Evolutionary conservation across 768 basidiomycete species (phyloP), one percentile per base, ranked within the genome.

Genomic region (Dacryopinax spathularia): DNA sequence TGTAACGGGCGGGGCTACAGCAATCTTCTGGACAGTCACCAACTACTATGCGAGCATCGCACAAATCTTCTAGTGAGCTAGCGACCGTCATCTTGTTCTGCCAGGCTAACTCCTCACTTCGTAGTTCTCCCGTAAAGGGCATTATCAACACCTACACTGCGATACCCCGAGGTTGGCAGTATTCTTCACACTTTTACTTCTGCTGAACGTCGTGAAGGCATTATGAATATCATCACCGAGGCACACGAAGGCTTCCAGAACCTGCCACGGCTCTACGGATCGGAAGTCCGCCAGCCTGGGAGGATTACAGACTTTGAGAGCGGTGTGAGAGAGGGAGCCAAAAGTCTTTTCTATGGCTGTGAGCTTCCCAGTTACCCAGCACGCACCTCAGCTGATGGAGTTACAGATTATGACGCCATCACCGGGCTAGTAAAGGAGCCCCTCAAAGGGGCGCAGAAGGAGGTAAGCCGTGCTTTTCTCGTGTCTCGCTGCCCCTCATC

Each of bases 11-110:
- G 77, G 80, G 1, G 76, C 75, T 0, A 74, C 73, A 27, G 80
- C 80, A 9, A 77, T 82, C 3, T 79, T 84, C 64, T 79, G 77
- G 72, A 79, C 78, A 0, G 70, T 83, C 16, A 80, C 81, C 13
- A 75, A 81, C 63, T 78, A 77, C 64, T 78, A 79, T 61, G 71
- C 73, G 0, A 75, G 76, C 15, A 76, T 82, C 33, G 77, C 78
- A 1, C 76, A 81, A 64, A 76, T 81, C 44, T 78, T 83, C 68
- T 76, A 77, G 77, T 79, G 60, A 64, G 43, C 34, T 7, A 16
- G n/a, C n/a, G n/a, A 12, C 34, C 34, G 18, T 37, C 25, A n/a
- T 12, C 2, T 16, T 20, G 20, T 20, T 63, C 62, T 16, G 10
- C 15, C 27, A 34, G 43, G 35, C 27, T 60, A 29, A 27, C 22